Evolutionary conservation across 345 rosid genomes (phyloP), one percentile per base, ranked within the genome.

Genomic region (Anacardium occidentale): DNA sequence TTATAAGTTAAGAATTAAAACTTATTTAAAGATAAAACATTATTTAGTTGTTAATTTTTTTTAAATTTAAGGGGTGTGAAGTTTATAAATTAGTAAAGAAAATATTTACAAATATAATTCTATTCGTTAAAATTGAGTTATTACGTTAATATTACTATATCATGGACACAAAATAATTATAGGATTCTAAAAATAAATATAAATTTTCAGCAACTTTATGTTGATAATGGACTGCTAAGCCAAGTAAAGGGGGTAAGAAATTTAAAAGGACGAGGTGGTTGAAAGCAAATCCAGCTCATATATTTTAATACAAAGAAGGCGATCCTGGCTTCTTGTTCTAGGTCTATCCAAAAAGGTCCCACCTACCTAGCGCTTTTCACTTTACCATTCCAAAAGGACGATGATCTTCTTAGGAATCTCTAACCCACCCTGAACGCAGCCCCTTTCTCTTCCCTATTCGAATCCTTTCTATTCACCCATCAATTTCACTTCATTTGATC

Each of bases 261-360:
- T 25, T 53, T 11, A 57, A 54, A 54, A 68, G 13, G 9, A 56
- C 7, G 15, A 18, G 18, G 10, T 0, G 22, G 34, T 24, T 21
- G 44, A 34, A 55, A 69, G 5, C 55, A 15, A 69, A 25, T 70
- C 44, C 65, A 45, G 56, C 25, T 45, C 45, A 47, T 58, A 47
- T 58, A 26, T 58, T 58, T 24, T 45, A 22, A 14, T 44, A 10
- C 18, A 56, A 11, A 6, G 54, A 56, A 44, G 40, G 44, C 11
- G 54, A 4, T 15, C 21, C 17, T 10, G 37, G 40, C 40, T 15
- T 22, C 74, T 10, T 1, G 48, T 69, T 80, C 79, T 59, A 20
- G 66, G 59, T 55, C 53, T 62, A 76, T 81, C 79, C 61, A 61
- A 55, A 32, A 20, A 54, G 84, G 77, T 51, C 76, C 85, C 78